phyloP scores from a whole-genome alignment of 2,329 filamentous ascomycete genomes.

The Thermochaetoides dissita region DNA sequence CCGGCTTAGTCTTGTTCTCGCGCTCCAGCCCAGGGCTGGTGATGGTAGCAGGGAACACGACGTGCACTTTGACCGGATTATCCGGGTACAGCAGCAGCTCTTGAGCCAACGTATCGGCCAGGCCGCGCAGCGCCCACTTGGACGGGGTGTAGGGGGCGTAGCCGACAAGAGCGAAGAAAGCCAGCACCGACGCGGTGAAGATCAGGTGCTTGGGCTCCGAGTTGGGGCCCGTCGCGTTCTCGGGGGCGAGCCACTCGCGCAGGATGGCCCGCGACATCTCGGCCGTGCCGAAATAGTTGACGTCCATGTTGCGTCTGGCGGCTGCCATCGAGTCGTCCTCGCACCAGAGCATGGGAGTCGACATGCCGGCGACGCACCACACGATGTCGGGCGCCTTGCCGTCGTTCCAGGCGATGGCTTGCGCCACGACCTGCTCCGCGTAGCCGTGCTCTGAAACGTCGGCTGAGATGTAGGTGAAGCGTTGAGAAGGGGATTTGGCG shows the following conservation, averaged over 20 bases:
- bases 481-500: conserved; percentile 56
- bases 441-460: conserved; percentile 63
- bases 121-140: conserved; percentile 70
- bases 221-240: conserved; percentile 25
- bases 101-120: conserved; percentile 71
- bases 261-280: conserved; percentile 77
- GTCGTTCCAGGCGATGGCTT: conserved; percentile 68
- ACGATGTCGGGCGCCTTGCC: conserved; percentile 64
- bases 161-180: conserved; percentile 64
- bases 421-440: conserved; percentile 52
- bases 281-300: conserved; percentile 77
- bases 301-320: conserved; percentile 69
- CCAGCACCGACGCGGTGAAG: conserved; percentile 67
- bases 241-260: conserved; percentile 53
- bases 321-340: conserved; percentile 59
- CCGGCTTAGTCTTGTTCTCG: conserved; percentile 69
- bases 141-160: conserved; percentile 73
- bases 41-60: conserved; percentile 77
- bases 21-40: conserved; percentile 57
- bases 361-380: conserved; percentile 75
- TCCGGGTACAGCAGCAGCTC: conserved; percentile 79
- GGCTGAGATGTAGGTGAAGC: conserved; percentile 70
- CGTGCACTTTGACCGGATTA: conserved; percentile 55
- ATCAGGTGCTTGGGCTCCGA: conserved; percentile 60
- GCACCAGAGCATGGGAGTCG: conserved; percentile 61